Evolutionary conservation across 176 grass and related monocot species (phyloP), one percentile per base, ranked within the genome.

Genomic region (Eleusine coracana): DNA sequence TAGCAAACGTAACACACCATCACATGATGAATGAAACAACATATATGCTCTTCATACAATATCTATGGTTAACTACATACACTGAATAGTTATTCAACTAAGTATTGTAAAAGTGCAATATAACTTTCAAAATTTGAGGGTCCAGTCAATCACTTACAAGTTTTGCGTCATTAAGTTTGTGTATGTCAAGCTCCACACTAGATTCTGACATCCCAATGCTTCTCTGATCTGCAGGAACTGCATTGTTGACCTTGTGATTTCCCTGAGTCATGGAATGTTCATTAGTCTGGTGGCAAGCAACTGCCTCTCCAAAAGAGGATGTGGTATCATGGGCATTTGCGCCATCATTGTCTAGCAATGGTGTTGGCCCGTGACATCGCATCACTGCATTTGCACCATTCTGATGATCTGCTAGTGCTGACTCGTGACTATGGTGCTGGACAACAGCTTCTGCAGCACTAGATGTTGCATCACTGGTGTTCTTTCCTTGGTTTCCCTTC

Each of bases 401-500:
- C 89, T 77, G 31, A 82, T 86, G 31, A 34, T 73, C 79, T 64
- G 16, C 66, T 73, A 73, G 78, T 17, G 58, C 27, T 49, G 81
- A 68, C 66, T 86, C 89, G 1, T 85, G 58, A 73, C 78, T 82
- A 10, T 82, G 38, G 45, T 62, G 16, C 25, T 45, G 70, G 39
- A 56, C 29, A 78, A 48, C 74, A 85, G 78, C 48, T 21, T 91
- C 92, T 82, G 61, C 92, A 36, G 85, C 63, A 84, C 79, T 88
- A 59, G 82, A 46, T 6, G 12, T 66, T n/a, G 66, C 81, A 87
- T 93, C 88, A 28, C 80, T 82, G 1, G 67, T 48, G 71, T 83
- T 91, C 85, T 93, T 95, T 74, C 80, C 69, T 82, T 93, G 96
- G 69, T 86, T 95, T 72, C 87, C 93, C 74, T 98, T 95, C 87